Evolutionary conservation across 208 protist species (phyloP).

Genomic region (Blastocrithidia nonstop): DNA sequence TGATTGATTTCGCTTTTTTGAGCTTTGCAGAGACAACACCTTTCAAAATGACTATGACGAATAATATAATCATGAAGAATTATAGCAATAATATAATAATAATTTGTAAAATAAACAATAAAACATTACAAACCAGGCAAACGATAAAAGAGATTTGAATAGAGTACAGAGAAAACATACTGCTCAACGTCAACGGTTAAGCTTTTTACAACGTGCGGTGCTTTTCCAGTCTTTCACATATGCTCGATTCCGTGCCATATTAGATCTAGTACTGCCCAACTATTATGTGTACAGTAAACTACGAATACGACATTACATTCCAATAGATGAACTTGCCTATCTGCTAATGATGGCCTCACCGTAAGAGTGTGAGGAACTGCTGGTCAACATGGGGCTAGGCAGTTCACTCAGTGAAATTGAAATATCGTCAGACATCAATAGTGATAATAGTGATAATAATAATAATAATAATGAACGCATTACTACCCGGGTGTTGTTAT

Average conservation of each 20-base stretch:
- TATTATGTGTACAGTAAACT: constrained; percentile 35
- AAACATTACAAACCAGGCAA: too few species aligned
- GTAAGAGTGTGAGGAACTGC: constrained; percentile 42
- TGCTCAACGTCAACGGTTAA: too few species aligned
- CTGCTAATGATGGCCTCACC: constrained; percentile 28
- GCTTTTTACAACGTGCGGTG: constrained; percentile 48
- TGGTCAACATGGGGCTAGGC: constrained; percentile 39
- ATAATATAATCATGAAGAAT: too few species aligned
- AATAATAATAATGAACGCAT: constrained; percentile 4
- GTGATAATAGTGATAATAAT: constrained; percentile 1
- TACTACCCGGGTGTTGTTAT: constrained; percentile 2
- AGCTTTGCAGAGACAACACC: constrained; percentile 19
- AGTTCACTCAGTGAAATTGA: constrained; percentile 11
- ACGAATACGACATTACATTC: constrained; percentile 25
- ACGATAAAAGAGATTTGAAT: too few species aligned
- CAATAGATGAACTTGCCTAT: constrained; percentile 22
- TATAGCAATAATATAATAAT: too few species aligned
- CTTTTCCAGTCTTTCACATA: constrained; percentile 79
- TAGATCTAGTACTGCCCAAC: constrained; percentile 66
- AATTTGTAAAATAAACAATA: too few species aligned
- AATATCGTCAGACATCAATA: constrained; percentile 2
- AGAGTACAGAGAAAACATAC: too few species aligned
- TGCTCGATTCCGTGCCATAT: constrained; percentile 53
- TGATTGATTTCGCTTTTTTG: constrained; percentile 65
- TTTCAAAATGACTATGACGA: too few species aligned